Base-by-base conservation (phyloP, 805 yeast species). In the Pichia membranifaciens region DNA sequence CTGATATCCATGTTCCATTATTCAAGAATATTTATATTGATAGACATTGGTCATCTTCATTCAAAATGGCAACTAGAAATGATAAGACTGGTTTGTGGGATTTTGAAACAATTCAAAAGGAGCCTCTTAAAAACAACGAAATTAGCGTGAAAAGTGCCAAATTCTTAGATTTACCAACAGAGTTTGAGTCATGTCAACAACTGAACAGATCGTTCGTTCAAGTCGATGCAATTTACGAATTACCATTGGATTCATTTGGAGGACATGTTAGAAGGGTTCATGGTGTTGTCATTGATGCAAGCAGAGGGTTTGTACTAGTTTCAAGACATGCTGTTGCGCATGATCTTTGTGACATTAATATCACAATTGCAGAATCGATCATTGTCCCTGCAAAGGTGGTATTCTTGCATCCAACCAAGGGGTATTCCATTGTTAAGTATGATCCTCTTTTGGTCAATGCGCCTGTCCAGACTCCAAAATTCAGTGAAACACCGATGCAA, bases 321-420 rank as follows among this genome's bases (percentile, higher is more conserved):
- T 84, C 96, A 3, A 74, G 96, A 51, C 73, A 81, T 49, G 72
- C 77, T 46, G 87, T 89, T 22, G 95, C 96, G 7, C 95, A 88
- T 66, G 95, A 86, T 55, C 64, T 83, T 55, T 73, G 82, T 54
- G 96, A 90, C 62, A 73, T 89, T 21, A 72, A 78, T 41, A 74
- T 90, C 18, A 81, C 90, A 2, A 78, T 90, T 59, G 96, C 96
- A 4, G 96, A 90, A 53, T 84, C 95, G 1, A 78, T 87, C 20
- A 79, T 82, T 53, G 75, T 89, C 13, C 87, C 95, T 0, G 96
- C 84, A 1, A 73, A 79, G 52, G 93, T 89, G 22, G 81, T 81
- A 20, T 90, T 88, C 56, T 68, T 87, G 58, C 96, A 89, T 61
- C 96, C 97, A 31, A 79, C 87, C 33, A 87, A 84, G 56, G 89